These are phyloP conservation scores for Porphyra umbilicalis DNA, from an alignment of 31 red algal genomes.

Conservation along the genomic window DNA sequence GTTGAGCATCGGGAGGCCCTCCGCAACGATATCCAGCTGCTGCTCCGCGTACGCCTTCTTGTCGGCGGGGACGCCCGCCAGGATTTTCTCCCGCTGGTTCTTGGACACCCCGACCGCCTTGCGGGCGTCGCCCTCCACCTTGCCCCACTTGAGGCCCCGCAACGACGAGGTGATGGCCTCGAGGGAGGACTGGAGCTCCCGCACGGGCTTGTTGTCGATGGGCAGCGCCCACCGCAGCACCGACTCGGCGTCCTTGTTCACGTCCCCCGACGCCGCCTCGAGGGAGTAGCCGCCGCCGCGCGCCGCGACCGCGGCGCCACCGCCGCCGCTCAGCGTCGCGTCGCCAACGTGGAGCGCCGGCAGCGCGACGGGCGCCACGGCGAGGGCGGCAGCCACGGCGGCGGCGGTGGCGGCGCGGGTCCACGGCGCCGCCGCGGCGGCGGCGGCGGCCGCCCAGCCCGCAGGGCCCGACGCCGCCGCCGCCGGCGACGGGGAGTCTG, in stretches of 20 bases:
- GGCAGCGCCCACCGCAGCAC: constrained; percentile 89
- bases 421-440: constrained; percentile 16
- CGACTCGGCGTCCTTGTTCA: constrained; percentile 91
- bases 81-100: constrained; percentile 33
- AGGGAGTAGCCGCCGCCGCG: constrained; percentile 55
- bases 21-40: constrained; percentile 28
- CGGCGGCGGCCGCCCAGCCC: constrained; percentile 3
- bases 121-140: constrained; percentile 48
- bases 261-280: constrained; percentile 54
- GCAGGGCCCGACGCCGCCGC: neutral
- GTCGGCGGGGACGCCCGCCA: constrained; percentile 33
- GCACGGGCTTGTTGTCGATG: constrained; percentile 77
- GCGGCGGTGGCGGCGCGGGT: neutral
- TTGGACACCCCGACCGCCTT: constrained; percentile 28
- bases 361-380: neutral
- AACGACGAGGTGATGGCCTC: constrained; percentile 41
- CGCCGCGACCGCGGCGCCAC: constrained; percentile 6
- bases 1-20: constrained; percentile 26
- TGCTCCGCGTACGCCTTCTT: constrained; percentile 17
- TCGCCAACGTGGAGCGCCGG: constrained; percentile 13
- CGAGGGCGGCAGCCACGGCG: neutral
- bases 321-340: constrained; percentile 16
- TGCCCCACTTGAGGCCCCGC: constrained; percentile 65
- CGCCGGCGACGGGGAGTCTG: too few relatives aligned
- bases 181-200: constrained; percentile 62